Base-by-base conservation (phyloP, 1,284 basidiomycete genomes). In the Trichosporon ovoides region DNA sequence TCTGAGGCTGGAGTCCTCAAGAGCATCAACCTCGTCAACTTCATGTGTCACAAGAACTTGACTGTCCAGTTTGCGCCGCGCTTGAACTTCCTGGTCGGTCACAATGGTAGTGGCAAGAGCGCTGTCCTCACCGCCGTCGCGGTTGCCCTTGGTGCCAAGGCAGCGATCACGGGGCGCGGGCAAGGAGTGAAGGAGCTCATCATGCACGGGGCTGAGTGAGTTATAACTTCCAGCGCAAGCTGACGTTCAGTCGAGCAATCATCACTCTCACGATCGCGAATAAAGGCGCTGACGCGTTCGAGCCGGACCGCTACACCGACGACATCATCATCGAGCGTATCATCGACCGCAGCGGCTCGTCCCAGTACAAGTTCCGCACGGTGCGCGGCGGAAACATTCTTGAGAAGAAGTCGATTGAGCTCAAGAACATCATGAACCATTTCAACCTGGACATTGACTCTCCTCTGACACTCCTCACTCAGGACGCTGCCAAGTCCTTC, bases 81-180 rank as follows among this genome's bases (percentile, higher is more conserved):
- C 74, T 88, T 98, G 72, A 98, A 98, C 78, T 98, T 98, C 72
- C 88, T 99, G 65, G 95, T 97, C 58, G 96, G 96, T 82, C 78
- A 74, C 81, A 83, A 83, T 67, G 81, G 82, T 38, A 78, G 76
- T 77, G 94, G 96, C 13, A 98, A 98, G 79, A 95, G 91, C 71
- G 94, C 96, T 1, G 86, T 97, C 37, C 81, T 98, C 34, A 93
- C 95, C 10, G 96, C 88, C 2, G 86, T 99, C 63, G 92, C 92
- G 1, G 84, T 98, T 18, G 94, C 91, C 3, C 82, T 99, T 0
- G 96, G 96, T 51, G 93, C 92, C 1, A 97, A 95, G 75, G 89
- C 94, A 2, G 84, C 78, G 24, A 84, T 87, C 0, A 98, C 96
- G 2, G 92, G 93, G 20, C 85, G 94, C 65, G 94, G 89, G 10